These are phyloP conservation scores for Cochlearia excelsa DNA, from an alignment of 345 rosid genomes.

Conservation along the genomic window DNA sequence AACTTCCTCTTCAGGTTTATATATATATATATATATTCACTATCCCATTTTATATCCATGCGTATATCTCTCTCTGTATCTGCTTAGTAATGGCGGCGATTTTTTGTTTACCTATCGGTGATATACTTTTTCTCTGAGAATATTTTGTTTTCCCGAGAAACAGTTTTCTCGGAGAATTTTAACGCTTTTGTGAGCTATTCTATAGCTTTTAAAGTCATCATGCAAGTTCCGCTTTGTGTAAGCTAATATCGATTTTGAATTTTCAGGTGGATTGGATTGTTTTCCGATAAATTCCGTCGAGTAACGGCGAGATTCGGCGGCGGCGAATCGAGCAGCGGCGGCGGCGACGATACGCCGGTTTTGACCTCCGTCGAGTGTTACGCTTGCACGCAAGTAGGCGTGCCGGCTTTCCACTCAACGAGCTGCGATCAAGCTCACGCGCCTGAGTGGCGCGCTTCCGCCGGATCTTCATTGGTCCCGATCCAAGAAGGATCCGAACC, in stretches of 20 bases:
- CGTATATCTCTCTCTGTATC: neutral
- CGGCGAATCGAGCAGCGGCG: slow-evolving; percentile 16
- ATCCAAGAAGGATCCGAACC: slow-evolving; percentile 44
- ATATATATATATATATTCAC: neutral
- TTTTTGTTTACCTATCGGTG: neutral
- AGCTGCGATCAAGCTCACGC: slow-evolving; percentile 86
- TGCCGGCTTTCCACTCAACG: slow-evolving; percentile 86
- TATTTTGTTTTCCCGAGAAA: too few species aligned
- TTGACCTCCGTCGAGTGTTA: slow-evolving; percentile 68
- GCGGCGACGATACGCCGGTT: slow-evolving; percentile 38
- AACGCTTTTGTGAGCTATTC: neutral
- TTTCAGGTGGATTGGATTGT: slow-evolving; percentile 40
- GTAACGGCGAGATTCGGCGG: slow-evolving; percentile 6
- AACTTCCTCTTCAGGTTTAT: slow-evolving; percentile 31
- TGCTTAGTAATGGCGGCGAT: neutral
- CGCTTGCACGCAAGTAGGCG: slow-evolving; percentile 93
- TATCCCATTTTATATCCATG: too few species aligned
- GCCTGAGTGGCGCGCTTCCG: slow-evolving; percentile 96
- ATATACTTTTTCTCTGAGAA: neutral
- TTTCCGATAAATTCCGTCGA: slow-evolving; percentile 30
- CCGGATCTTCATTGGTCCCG: slow-evolving; percentile 87
- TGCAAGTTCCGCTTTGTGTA: slow-evolving; percentile 11
- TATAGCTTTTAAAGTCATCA: slow-evolving; percentile 6
- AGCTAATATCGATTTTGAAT: neutral
- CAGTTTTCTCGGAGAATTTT: slow-evolving; percentile 2